Conservation (phyloP, 257 asterid genomes). For the Solanum chiquidenum region DNA sequence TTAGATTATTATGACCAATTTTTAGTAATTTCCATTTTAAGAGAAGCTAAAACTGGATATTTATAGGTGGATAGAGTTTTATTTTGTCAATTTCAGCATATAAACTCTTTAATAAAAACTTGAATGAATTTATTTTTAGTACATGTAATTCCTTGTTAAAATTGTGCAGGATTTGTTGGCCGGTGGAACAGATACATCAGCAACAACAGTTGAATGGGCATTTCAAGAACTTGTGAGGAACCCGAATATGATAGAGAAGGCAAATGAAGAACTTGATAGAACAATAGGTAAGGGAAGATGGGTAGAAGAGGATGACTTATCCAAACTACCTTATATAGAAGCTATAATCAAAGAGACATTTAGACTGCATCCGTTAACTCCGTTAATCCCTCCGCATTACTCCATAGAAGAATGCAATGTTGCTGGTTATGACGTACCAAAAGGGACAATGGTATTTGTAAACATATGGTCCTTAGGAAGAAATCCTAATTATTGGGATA, state of each 20-base stretch:
- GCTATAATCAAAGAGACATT: neutral
- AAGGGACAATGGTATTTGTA: neutral
- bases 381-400: neutral
- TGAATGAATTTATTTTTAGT: no score
- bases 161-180: conserved; percentile 3
- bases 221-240: conserved; percentile 17
- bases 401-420: neutral
- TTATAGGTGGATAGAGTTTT: no score
- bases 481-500: neutral
- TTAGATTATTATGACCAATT: no score
- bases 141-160: no score
- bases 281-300: neutral
- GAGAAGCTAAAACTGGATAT: no score
- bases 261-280: neutral
- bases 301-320: neutral
- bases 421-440: neutral
- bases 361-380: neutral
- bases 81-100: no score
- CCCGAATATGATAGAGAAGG: neutral
- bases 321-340: neutral
- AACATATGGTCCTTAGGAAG: neutral
- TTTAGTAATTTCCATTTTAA: no score
- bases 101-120: no score
- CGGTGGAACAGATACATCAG: conserved; percentile 23
- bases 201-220: conserved; percentile 21